phyloP scores from a whole-genome alignment of 2,329 filamentous ascomycete genomes.

The Neofusicoccum umdonicola region DNA sequence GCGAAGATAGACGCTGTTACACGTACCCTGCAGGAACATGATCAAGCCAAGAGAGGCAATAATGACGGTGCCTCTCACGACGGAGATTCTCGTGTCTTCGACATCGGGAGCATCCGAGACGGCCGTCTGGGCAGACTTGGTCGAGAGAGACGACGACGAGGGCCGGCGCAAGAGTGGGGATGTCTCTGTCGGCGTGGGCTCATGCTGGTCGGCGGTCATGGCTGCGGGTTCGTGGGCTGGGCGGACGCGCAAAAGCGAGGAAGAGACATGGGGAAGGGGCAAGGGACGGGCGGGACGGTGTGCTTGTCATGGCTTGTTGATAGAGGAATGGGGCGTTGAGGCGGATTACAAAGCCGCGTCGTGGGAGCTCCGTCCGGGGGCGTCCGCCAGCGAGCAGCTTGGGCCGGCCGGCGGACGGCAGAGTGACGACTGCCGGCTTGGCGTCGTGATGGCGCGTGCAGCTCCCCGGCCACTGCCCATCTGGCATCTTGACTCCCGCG shows the following conservation, averaged over 20 bases:
- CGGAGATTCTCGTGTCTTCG: not conserved
- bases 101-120: not conserved
- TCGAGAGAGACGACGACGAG: not conserved
- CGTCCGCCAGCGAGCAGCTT: not conserved
- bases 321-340: not conserved
- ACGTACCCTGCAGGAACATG: conserved; percentile 59
- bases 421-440: not conserved
- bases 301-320: not conserved
- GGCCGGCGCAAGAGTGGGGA: conserved; percentile 8
- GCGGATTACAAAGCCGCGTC: conserved; percentile 11
- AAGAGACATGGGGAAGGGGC: not conserved
- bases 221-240: not conserved
- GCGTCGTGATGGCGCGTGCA: not conserved
- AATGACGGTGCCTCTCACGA: conserved; percentile 38
- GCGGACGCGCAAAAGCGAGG: not conserved
- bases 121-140: not conserved
- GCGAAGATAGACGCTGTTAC: conserved; percentile 4
- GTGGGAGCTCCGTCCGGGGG: not conserved
- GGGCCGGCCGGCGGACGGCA: not conserved
- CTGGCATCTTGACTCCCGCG: conserved; percentile 15
- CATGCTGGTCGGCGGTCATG: not conserved
- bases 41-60: conserved; percentile 55
- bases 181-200: not conserved
- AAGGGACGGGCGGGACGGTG: not conserved
- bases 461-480: not conserved